Evolutionary conservation across 2,329 filamentous ascomycete genomes (phyloP), one percentile per base, ranked within the genome.

Genomic region (Zasmidium citrigriseum): DNA sequence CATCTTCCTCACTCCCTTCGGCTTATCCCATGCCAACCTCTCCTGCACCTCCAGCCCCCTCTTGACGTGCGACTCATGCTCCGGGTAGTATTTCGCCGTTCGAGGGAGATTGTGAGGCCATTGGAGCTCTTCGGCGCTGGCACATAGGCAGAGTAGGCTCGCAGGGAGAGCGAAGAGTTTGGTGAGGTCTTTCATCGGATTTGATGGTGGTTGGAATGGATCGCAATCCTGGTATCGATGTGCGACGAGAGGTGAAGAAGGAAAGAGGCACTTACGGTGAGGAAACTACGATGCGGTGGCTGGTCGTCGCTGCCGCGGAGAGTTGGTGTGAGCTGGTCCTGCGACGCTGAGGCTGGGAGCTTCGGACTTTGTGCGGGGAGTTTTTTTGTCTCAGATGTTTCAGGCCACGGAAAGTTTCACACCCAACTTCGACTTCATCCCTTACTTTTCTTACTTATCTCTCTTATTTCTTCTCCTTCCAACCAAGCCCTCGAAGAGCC

Each of bases 1-100:
- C 84, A 93, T 90, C 70, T 92, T 92, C 70, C 83, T 84, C 55
- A 93, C 80, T 0, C 84, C 89, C 1, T 83, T 82, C 0, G 88
- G 88, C 44, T 66, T 73, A 68, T 75, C 72, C 65, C 63, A 65
- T 63, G 64, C 71, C 54, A 80, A 68, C 61, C 67, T 73, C 63
- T 76, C 73, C 61, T 72, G 73, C 44, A 75, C 72, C 54, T 75
- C 70, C 12, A 77, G 57, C n/a, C 75, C 73, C 27, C 78, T 70
- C 58, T 77, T 77, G 9, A 76, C 70, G 54, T 74, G 71, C 2
- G 68, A 63, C 55, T 80, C 78, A 47, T 82, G 76, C 62, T 81
- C 76, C 1, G 79, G 78, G 57, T 74, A 81, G 68, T 80, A 78
- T 64, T 78, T 80, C 54, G 75, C 72, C 25, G 77, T 73, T 59